These are phyloP conservation scores for Psilocybe azurescens DNA, from an alignment of 768 basidiomycete species.

Conservation along the genomic window DNA sequence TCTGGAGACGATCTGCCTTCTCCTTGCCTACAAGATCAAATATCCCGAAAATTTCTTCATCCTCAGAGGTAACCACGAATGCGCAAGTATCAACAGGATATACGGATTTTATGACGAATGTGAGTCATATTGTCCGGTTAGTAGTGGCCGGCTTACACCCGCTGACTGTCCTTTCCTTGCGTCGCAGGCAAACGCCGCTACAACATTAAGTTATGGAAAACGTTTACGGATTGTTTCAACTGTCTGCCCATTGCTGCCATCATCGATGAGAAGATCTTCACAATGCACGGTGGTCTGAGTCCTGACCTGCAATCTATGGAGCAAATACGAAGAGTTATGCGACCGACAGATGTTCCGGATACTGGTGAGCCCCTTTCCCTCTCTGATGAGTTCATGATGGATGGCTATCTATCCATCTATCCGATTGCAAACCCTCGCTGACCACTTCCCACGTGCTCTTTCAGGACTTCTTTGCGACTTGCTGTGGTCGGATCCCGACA, in stretches of 20 bases:
- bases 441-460: not conserved
- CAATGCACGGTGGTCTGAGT: conserved; percentile 98
- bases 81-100: conserved; percentile 99
- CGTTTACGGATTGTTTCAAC: conserved; percentile 99
- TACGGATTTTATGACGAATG: conserved; percentile 99
- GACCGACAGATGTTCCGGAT: conserved; percentile 98
- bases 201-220: conserved; percentile 99
- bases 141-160: conserved; percentile 16
- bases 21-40: conserved; percentile 99
- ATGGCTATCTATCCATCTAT: not conserved
- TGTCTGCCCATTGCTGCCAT: conserved; percentile 99
- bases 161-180: conserved; percentile 10
- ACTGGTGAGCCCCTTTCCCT: conserved; percentile 66
- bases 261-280: conserved; percentile 99
- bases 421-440: conserved; percentile 5
- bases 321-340: conserved; percentile 98
- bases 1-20: conserved; percentile 98
- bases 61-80: conserved; percentile 98
- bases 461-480: conserved; percentile 93
- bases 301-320: conserved; percentile 99
- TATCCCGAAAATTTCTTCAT: conserved; percentile 99
- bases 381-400: not conserved
- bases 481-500: conserved; percentile 99
- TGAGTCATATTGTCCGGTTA: conserved; percentile 47
- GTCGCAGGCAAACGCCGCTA: conserved; percentile 94